These are phyloP conservation scores for Tolypocladium endophyticum DNA, from an alignment of 2,329 filamentous ascomycete genomes.

Conservation along the genomic window DNA sequence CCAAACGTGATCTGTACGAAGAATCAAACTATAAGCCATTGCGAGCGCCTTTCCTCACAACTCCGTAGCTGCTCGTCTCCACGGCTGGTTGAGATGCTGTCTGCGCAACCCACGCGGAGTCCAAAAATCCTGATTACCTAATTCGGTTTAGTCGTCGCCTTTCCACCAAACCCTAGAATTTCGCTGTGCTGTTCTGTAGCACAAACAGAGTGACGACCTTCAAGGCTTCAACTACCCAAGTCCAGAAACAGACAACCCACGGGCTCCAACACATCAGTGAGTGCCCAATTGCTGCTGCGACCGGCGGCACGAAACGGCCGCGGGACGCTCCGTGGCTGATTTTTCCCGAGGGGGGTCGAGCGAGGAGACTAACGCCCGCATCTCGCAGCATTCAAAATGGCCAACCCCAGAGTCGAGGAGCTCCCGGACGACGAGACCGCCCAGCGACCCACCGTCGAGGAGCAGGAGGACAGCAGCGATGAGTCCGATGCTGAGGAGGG, in stretches of 20 bases:
- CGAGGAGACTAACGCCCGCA: conserved; percentile 1
- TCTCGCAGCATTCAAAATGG: conserved; percentile 53
- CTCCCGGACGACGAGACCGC: conserved; percentile 75
- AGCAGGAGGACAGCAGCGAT: conserved; percentile 62
- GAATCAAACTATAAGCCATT: not conserved
- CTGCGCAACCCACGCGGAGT: not conserved
- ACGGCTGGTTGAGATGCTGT: not conserved
- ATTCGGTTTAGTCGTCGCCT: conserved; percentile 25
- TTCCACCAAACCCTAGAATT: conserved; percentile 36
- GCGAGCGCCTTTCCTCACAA: not conserved
- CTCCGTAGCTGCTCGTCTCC: not conserved
- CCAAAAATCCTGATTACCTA: conserved; percentile 24
- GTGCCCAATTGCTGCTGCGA: conserved; percentile 13
- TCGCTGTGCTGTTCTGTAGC: conserved; percentile 26
- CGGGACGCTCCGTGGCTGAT: not conserved
- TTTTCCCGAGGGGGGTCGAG: not conserved
- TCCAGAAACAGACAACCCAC: conserved; percentile 18
- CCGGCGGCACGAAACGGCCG: not conserved
- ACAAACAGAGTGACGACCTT: conserved; percentile 24
- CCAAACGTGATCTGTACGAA: not conserved
- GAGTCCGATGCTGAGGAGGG: conserved; percentile 78
- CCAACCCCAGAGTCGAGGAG: conserved; percentile 96
- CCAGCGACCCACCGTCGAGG: conserved; percentile 69
- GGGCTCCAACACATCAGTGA: conserved; percentile 25
- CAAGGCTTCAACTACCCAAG: conserved; percentile 18